Conservation (phyloP, 306 rosid species). For the Quercus cerris region DNA sequence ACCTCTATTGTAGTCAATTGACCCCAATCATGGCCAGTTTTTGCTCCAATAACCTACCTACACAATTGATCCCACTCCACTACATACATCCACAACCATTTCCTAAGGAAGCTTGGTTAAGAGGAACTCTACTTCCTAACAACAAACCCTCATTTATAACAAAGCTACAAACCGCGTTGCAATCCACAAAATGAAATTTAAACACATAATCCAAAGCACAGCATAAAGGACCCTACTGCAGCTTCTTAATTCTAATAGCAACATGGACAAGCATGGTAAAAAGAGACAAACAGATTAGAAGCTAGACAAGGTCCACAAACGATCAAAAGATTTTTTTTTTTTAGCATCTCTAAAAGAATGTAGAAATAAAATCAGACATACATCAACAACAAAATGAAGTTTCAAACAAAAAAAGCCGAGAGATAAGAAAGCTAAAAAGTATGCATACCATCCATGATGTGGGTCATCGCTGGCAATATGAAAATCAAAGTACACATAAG, state of each 20-base stretch:
- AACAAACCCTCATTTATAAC: neutral
- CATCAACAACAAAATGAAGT: neutral
- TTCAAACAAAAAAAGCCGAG: neutral
- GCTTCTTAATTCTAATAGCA: neutral
- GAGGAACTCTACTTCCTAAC: neutral
- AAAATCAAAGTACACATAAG: slow-evolving; percentile 93
- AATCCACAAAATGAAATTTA: neutral
- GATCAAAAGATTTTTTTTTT: neutral
- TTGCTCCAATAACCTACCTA: too few relatives aligned
- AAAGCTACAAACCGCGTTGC: neutral
- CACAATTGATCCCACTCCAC: neutral
- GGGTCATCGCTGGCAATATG: slow-evolving; percentile 80
- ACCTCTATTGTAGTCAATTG: neutral
- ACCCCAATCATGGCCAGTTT: neutral
- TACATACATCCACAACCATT: neutral
- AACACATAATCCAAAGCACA: neutral
- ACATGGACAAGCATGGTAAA: neutral
- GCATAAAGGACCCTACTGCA: neutral
- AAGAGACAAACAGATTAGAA: neutral
- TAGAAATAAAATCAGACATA: neutral
- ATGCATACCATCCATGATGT: slow-evolving; percentile 90
- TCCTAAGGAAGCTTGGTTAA: neutral
- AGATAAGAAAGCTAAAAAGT: neutral
- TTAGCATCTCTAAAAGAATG: neutral
- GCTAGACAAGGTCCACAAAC: neutral